phyloP scores from a whole-genome alignment of 2,329 filamentous ascomycete genomes.

The Diaporthe humulicola region DNA sequence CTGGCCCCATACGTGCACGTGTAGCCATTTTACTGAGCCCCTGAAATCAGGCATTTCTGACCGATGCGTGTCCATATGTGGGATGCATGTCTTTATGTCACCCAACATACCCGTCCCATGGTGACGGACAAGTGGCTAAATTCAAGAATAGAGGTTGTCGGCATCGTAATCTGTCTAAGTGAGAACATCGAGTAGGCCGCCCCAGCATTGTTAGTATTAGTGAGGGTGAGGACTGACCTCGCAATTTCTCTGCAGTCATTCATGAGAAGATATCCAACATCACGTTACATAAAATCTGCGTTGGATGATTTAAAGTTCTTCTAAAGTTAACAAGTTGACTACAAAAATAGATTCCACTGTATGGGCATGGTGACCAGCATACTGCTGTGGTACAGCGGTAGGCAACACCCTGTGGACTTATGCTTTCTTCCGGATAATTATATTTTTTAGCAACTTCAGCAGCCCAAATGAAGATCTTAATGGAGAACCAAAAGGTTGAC shows the following conservation, averaged over 20 bases:
- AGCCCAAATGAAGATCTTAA: neutral
- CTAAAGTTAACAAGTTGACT: neutral
- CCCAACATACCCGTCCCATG: neutral
- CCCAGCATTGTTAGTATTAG: neutral
- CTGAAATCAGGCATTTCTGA: too few relatives aligned
- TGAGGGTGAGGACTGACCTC: too few relatives aligned
- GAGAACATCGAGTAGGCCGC: neutral
- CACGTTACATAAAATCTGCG: neutral
- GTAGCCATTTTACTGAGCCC: neutral
- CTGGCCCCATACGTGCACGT: neutral
- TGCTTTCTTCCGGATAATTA: neutral
- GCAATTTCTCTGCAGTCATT: neutral
- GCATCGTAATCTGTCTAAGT: neutral
- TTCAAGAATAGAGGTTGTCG: neutral
- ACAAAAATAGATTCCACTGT: neutral
- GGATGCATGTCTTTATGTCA: neutral
- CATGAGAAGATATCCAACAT: neutral
- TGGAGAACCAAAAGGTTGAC: accelerated
- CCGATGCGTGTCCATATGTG: neutral
- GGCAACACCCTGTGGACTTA: neutral
- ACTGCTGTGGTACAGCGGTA: too few relatives aligned
- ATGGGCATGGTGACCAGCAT: neutral
- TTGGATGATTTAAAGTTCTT: neutral
- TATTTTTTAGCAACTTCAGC: neutral
- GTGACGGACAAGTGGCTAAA: neutral